Base-by-base conservation (phyloP, 2,329 filamentous ascomycete species). In the Pseudogymnoascus sp. region DNA sequence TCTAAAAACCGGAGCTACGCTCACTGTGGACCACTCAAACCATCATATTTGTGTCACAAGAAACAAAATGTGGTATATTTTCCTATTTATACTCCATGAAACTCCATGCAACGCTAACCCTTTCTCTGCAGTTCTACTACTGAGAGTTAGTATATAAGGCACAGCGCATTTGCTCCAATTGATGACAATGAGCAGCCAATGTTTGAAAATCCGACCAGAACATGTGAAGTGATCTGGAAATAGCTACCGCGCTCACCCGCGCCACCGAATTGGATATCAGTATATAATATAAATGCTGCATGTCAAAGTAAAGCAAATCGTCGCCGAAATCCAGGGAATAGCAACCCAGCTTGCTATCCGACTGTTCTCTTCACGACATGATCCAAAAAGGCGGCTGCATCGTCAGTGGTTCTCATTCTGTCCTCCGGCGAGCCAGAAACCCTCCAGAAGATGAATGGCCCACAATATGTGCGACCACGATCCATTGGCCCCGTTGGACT, bases 371-470 rank as follows among this genome's bases (percentile, higher is more conserved):
- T 8, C 17, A 27, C 58, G n/a, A 39, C 58, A 5, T 8, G 58
- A n/a, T 59, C 58, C 58, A 38, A 36, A 9, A 59, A 38, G 2
- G 27, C 13, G 12, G 33, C 6, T 17, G 36, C 58, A 27, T 36
- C 58, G 17, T 38, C 58, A n/a, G 33, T 38, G 33, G 36, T 39
- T 27, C 25, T 39, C 58, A 38, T 39, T 27, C 8, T 36, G 58
- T 59, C 58, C 9, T 39, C 58, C 33, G 2, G 15, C 3, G 33
- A 36, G 25, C 36, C 36, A 2, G 58, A 59, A 39, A 73, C 68
- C 35, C 71, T 72, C 73, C 73, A 75, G 62, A 70, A 74, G 15
- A 74, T 68, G 64, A 75, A 75, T 2, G 73, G 73, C 0, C 73
- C 73, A 29, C 62, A 31, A 64, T 64, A 68, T 15, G 62, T 62